Evolutionary conservation across 495 filamentous ascomycete genomes (phyloP).

Genomic region (Neurospora tetraspora): DNA sequence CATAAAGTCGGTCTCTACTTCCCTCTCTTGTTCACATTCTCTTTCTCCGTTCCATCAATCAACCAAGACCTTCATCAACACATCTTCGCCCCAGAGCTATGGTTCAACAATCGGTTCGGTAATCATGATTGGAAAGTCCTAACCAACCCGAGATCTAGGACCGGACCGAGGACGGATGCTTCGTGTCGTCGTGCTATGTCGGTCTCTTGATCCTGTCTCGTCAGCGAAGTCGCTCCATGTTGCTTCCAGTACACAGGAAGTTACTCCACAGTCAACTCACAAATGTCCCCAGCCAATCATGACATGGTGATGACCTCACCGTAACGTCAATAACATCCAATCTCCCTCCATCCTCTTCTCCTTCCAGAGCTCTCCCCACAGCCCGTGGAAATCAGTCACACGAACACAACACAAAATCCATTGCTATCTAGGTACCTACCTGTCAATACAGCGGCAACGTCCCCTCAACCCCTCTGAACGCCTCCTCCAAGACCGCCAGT

Average conservation of each 20-base stretch:
- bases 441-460: slow-evolving; percentile 11
- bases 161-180: too few species aligned
- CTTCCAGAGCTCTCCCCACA: too few species aligned
- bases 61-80: background rate
- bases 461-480: slow-evolving; percentile 22
- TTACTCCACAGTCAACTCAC: too few species aligned
- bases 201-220: too few species aligned
- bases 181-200: too few species aligned
- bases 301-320: background rate
- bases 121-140: background rate
- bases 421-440: background rate
- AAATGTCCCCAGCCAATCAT: background rate
- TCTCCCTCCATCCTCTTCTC: too few species aligned
- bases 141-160: too few species aligned
- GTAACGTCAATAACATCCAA: too few species aligned
- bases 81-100: background rate
- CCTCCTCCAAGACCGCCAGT: slow-evolving; percentile 36
- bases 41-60: background rate
- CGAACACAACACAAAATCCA: background rate
- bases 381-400: background rate
- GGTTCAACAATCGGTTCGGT: background rate
- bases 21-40: background rate
- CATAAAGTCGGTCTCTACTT: too few species aligned
- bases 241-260: too few species aligned
- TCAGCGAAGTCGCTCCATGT: too few species aligned